phyloP scores from a whole-genome alignment of 108 stramenopile species.

The Skeletonema grethae region DNA sequence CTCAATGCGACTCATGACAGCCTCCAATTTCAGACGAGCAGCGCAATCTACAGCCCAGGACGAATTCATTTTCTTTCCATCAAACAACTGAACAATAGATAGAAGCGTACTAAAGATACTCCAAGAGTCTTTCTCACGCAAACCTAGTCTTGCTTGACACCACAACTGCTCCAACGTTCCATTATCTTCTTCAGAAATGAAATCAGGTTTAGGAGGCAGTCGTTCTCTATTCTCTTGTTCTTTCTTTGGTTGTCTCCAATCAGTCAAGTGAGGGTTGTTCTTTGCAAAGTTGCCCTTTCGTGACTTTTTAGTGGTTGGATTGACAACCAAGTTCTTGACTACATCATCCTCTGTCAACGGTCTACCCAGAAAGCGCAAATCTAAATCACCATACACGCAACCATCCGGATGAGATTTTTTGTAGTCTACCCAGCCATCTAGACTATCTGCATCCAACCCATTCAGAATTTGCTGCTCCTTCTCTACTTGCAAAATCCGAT shows the following conservation, averaged over 20 bases:
- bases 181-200: conserved; percentile 31
- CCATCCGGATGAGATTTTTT: conserved; percentile 65
- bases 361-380: conserved; percentile 66
- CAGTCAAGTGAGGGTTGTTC: conserved; percentile 52
- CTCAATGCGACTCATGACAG: neutral
- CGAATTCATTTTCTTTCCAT: conserved; percentile 18
- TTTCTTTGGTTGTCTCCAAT: conserved; percentile 15
- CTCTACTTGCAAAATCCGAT: conserved; percentile 31
- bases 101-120: conserved; percentile 27
- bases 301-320: conserved; percentile 62
- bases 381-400: conserved; percentile 75
- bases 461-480: conserved; percentile 11
- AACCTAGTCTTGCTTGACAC: conserved; percentile 19
- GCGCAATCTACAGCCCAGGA: conserved; percentile 34
- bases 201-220: conserved; percentile 3
- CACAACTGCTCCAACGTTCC: conserved; percentile 43
- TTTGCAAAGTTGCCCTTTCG: conserved; percentile 61
- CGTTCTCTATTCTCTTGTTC: conserved; percentile 5
- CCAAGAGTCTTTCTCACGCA: conserved; percentile 26
- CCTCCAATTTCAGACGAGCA: conserved; percentile 14
- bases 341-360: conserved; percentile 50
- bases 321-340: conserved; percentile 51
- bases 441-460: conserved; percentile 6
- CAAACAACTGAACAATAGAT: conserved; percentile 32
- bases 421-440: conserved; percentile 61